Evolutionary conservation across 805 yeast species (phyloP).

Genomic region (Hanseniaspora osmophila): DNA sequence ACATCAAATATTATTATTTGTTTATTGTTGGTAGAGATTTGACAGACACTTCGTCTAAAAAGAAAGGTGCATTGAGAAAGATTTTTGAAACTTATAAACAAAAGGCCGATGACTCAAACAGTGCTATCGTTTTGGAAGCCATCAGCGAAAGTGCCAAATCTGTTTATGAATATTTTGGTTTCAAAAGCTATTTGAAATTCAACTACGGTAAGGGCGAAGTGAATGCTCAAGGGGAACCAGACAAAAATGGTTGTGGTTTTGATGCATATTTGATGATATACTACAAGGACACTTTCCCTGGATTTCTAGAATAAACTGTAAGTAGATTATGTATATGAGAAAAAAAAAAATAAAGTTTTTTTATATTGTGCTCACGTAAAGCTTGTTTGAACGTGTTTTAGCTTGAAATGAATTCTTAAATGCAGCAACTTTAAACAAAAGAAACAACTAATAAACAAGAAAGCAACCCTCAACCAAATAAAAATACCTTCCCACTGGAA

Average conservation of each 20-base stretch:
- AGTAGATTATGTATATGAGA: too few relatives aligned
- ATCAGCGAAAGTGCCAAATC: constrained; percentile 9
- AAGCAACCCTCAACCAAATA: constrained; percentile 24
- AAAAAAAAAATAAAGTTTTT: too few relatives aligned
- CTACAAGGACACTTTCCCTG: constrained; percentile 13
- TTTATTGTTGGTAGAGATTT: constrained; percentile 8
- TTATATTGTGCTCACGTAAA: too few relatives aligned
- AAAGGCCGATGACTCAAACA: constrained; percentile 5
- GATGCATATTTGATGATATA: constrained; percentile 21
- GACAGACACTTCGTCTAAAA: constrained; percentile 7
- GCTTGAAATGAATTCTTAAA: too few relatives aligned
- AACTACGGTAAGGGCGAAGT: constrained; percentile 6
- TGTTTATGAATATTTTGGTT: constrained; percentile 3
- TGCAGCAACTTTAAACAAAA: too few relatives aligned
- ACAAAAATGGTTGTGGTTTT: constrained; percentile 21
- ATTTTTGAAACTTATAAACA: constrained; percentile 6
- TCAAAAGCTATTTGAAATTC: constrained; percentile 2
- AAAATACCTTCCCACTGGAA: constrained; percentile 78
- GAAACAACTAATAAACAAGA: too few relatives aligned
- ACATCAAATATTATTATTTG: constrained; percentile 4
- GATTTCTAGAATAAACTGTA: constrained; percentile 1
- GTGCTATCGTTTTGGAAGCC: constrained; percentile 7
- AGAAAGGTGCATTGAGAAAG: constrained; percentile 7
- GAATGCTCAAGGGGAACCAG: constrained; percentile 6
- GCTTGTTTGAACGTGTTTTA: too few relatives aligned